Percentiles rank a stretch among this genome's conserved stretches.
phyloP scores from a whole-genome alignment of 495 filamentous ascomycete genomes.

The Talaromyces borbonicus region DNA sequence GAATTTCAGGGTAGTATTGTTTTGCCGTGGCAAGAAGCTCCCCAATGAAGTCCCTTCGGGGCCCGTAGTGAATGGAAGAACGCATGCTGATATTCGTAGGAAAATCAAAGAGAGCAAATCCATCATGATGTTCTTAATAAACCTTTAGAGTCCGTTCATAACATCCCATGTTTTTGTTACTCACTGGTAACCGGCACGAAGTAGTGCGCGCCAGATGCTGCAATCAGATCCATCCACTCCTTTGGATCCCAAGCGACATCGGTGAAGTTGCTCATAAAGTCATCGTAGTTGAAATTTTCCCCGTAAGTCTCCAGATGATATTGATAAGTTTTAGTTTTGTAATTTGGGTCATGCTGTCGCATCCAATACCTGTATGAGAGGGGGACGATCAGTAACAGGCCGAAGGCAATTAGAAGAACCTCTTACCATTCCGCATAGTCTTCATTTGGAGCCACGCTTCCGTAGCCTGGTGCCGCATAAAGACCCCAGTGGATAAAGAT shows the following conservation, averaged over 20 bases:
- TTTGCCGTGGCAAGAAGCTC: conserved; percentile 43
- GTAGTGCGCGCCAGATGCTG: conserved; percentile 43
- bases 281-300: conserved; percentile 40
- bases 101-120: conserved; percentile 43
- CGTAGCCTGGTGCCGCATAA: conserved; percentile 46
- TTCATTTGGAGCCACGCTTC: conserved; percentile 39
- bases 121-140: conserved; percentile 36
- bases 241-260: conserved; percentile 37
- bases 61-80: not conserved
- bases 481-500: conserved; percentile 51
- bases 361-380: conserved; percentile 24
- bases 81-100: conserved; percentile 22
- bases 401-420: not conserved
- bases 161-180: not conserved
- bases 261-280: conserved; percentile 46
- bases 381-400: not conserved
- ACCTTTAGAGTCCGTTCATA: not conserved
- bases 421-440: conserved; percentile 44
- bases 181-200: conserved; percentile 40
- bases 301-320: conserved; percentile 44
- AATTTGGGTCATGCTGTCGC: conserved; percentile 20
- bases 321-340: conserved; percentile 29
- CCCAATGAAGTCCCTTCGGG: conserved; percentile 5
- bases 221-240: conserved; percentile 48
- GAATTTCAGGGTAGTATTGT: conserved; percentile 34